These are phyloP conservation scores for Pseudogymnoascus sp. DNA, from an alignment of 2,329 filamentous ascomycete genomes.

Conservation along the genomic window DNA sequence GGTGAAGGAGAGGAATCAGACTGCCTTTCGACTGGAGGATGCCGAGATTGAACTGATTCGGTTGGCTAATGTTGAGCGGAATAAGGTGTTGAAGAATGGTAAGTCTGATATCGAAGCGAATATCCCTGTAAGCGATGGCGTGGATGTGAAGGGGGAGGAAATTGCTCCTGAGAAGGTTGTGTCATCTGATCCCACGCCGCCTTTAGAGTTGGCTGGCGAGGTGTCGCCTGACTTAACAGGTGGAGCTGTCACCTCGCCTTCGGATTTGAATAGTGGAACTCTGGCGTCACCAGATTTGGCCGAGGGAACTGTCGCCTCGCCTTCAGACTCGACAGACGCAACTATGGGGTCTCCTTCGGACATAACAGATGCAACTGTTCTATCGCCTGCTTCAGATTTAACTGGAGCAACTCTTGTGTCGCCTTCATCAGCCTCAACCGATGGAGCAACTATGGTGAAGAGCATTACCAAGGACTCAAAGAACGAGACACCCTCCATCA, in stretches of 20 bases:
- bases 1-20: constrained; percentile 51
- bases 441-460: not conserved
- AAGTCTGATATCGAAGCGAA: constrained; percentile 29
- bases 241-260: not conserved
- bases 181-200: not conserved
- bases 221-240: not conserved
- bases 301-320: not conserved
- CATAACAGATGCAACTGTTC: not conserved
- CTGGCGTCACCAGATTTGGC: not conserved
- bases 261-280: not conserved
- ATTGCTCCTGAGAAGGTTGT: not conserved
- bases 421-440: not conserved
- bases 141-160: not conserved
- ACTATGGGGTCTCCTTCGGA: not conserved
- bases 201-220: not conserved
- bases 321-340: not conserved
- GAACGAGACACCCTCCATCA: not conserved
- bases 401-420: not conserved
- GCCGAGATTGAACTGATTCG: constrained; percentile 58
- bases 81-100: constrained; percentile 46
- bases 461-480: not conserved
- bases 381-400: not conserved
- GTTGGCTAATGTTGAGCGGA: constrained; percentile 46
- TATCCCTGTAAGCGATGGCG: not conserved
- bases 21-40: constrained; percentile 53